Base-by-base conservation (phyloP, 495 filamentous ascomycete genomes). In the Penicillium taxi region DNA sequence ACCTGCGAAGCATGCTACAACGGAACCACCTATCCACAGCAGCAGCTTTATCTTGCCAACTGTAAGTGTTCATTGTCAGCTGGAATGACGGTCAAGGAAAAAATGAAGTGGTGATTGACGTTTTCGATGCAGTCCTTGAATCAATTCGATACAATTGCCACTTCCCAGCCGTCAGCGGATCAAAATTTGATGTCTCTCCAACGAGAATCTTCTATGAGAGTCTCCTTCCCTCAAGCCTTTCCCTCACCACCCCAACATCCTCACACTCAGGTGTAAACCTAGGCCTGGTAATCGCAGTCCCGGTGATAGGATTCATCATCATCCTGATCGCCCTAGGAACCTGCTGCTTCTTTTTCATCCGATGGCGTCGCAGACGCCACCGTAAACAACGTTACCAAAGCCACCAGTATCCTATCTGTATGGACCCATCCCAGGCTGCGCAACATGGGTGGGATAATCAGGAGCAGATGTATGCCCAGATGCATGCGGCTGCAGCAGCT, bases 81-180 rank as follows among this genome's bases (percentile, higher is more conserved):
- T 26, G 9, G 14, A 23, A 22, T 6, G 15, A 35, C 19, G 6
- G 9, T 2, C 25, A 42, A 23, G 12, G 9, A 42, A 26, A 17
- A 12, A 18, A 20, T 15, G 13, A 12, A 22, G 16, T 2, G 9
- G 9, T 8, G 30, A 6, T 39, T 35, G 16, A 43, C 27, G 15
- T 15, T 8, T 9, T 18, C 8, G 16, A 32, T 12, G n/a, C 37
- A 75, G 71, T 73, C 50, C 55, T 75, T 38, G 64, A 70, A 49
- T 57, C 69, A 16, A 56, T 73, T 35, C 63, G 66, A 4, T 67
- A 68, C 28, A 67, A 70, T 39, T 75, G 71, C 52, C 58, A 69
- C 35, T 68, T 59, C 42, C 48, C 45, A 32, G 59, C 66, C 9
- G 37, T 49, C 11, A 45, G 53, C 0, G 53, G 56, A 12, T 29